Evolutionary conservation across 192 early-diverging fungal species (phyloP), one percentile per base, ranked within the genome.

Genomic region (Entomortierella chlamydospora): DNA sequence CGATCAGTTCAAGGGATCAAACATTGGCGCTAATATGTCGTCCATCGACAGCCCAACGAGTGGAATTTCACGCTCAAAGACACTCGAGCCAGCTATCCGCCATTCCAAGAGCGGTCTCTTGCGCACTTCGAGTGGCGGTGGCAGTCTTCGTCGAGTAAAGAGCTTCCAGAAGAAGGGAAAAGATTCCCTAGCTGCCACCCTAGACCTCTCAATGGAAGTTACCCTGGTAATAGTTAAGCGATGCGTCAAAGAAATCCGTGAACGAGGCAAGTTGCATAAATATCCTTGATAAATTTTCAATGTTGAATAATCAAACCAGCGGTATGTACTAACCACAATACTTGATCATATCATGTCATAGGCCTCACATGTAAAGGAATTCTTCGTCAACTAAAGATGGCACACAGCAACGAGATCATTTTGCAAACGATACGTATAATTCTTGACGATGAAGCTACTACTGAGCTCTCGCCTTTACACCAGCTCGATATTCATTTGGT

Each of bases 331-430:
- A n/a, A n/a, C n/a, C n/a, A n/a, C n/a, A n/a, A n/a, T n/a, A n/a
- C n/a, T n/a, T n/a, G n/a, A n/a, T n/a, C n/a, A n/a, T n/a, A n/a
- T 10, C n/a, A 37, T 28, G 34, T 39, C 8, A 42, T 31, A 79
- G 76, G 76, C n/a, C 63, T 79, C 23, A 63, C 76, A 59, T 64
- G 66, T 49, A 79, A 79, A 63, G 76, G 68, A 18, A 79, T 79
- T 52, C 68, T 79, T 13, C 76, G 68, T 22, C 76, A 79, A 25
- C 55, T 79, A 18, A 60, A 70, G 26, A 79, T 79, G 68, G 68
- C 55, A 0, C 57, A 64, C 37, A 70, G 57, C 42, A 61, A 79
- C 42, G 64, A 60, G 9, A 49, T 66, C 25, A 56, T 64, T 26
- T 58, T 70, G 26, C 52, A 79, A 22, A 65, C 68, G 50, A 79